phyloP scores from a whole-genome alignment of 306 rosid species.

The Benincasa hispida region DNA sequence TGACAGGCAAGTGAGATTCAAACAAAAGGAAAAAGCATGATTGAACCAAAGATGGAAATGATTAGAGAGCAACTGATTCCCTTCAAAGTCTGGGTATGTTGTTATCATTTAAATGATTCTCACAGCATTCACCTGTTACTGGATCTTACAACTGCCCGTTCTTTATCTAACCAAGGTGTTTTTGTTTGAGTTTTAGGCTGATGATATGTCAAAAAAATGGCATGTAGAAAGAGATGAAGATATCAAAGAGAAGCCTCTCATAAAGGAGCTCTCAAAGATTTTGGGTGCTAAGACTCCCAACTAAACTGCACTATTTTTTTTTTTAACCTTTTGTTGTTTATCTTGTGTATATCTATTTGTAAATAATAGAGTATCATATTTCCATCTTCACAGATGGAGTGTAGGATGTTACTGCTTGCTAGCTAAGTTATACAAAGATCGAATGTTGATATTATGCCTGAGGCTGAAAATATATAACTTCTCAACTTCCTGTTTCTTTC shows the following conservation, averaged over 20 bases:
- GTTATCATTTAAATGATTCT: constrained; percentile 1
- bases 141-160: constrained; percentile 6
- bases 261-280: constrained; percentile 50
- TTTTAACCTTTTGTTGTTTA: neutral
- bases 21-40: constrained; percentile 43
- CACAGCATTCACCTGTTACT: constrained; percentile 1
- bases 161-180: neutral
- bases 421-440: neutral
- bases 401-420: neutral
- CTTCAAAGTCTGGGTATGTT: constrained; percentile 54
- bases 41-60: constrained; percentile 49
- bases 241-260: constrained; percentile 51
- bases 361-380: neutral
- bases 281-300: constrained; percentile 39
- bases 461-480: neutral
- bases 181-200: constrained; percentile 44
- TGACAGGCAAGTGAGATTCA: constrained; percentile 48
- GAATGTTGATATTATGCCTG: neutral
- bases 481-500: neutral
- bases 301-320: constrained; percentile 10
- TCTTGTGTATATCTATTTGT: neutral
- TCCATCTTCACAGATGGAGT: neutral
- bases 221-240: constrained; percentile 42
- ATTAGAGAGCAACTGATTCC: constrained; percentile 46
- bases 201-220: constrained; percentile 54